A percentile compares a stretch with the other conserved stretches of the same genome.
phyloP scores from a whole-genome alignment of 1,284 basidiomycete genomes.

The Malassezia obtusa region DNA sequence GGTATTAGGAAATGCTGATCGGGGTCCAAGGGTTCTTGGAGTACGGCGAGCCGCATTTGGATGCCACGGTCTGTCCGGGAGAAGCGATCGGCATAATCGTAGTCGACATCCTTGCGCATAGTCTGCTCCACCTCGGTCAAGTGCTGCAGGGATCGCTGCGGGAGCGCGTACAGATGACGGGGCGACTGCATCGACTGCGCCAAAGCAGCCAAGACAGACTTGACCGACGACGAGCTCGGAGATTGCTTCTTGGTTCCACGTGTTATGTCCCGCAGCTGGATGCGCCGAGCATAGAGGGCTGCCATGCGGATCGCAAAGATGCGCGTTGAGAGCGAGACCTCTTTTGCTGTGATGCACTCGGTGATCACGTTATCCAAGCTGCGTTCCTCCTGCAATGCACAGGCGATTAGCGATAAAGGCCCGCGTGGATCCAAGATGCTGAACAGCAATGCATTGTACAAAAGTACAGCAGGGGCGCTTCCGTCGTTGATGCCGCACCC shows the following conservation, averaged over 20 bases:
- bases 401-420: background rate
- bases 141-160: background rate
- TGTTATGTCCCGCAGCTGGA: background rate
- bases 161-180: background rate
- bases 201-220: background rate
- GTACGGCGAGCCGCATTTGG: background rate
- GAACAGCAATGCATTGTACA: background rate
- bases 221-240: background rate
- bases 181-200: background rate
- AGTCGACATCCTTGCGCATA: constrained; percentile 6
- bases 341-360: background rate
- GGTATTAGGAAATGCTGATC: background rate
- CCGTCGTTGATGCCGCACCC: background rate
- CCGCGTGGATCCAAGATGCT: background rate
- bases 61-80: background rate
- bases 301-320: background rate
- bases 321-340: background rate
- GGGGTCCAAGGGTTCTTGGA: background rate
- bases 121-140: background rate
- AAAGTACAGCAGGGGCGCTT: background rate
- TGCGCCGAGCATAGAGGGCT: background rate
- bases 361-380: background rate
- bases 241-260: background rate
- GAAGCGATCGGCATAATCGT: background rate
- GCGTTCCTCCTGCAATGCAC: background rate